Evolutionary conservation across 768 basidiomycete genomes (phyloP).

Genomic region (Asterophora lycoperdoides): DNA sequence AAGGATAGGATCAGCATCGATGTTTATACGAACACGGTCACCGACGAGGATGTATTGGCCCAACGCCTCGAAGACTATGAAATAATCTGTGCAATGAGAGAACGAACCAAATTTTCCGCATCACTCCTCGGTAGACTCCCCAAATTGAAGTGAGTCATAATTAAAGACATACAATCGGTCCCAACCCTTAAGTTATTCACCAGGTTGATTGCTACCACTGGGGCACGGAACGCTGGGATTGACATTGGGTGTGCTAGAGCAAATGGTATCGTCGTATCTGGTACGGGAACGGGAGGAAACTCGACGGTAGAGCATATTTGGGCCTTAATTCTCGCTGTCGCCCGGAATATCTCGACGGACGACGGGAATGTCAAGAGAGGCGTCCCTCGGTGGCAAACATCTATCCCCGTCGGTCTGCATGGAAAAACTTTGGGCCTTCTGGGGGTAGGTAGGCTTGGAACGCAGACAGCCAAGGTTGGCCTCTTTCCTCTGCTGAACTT

Average conservation of each 20-base stretch:
- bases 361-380: slow-evolving; percentile 42
- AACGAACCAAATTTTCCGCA: slow-evolving; percentile 53
- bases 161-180: no score
- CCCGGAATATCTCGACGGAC: slow-evolving; percentile 46
- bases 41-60: slow-evolving; percentile 47
- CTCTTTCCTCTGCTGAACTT: slow-evolving; percentile 5
- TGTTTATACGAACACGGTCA: slow-evolving; percentile 48
- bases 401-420: slow-evolving; percentile 44
- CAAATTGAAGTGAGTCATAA: slow-evolving; percentile 41
- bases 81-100: slow-evolving; percentile 64
- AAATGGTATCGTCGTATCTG: slow-evolving; percentile 49
- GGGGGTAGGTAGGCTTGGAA: slow-evolving; percentile 58
- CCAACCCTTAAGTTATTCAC: no score
- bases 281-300: slow-evolving; percentile 39
- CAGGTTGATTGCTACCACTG: slow-evolving; percentile 58
- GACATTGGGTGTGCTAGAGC: slow-evolving; percentile 42
- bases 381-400: slow-evolving; percentile 51
- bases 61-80: slow-evolving; percentile 46
- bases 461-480: slow-evolving; percentile 44
- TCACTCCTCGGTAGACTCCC: slow-evolving; percentile 51
- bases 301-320: slow-evolving; percentile 63
- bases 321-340: slow-evolving; percentile 52
- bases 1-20: slow-evolving; percentile 35
- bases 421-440: slow-evolving; percentile 58
- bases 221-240: slow-evolving; percentile 44